Base-by-base conservation (phyloP, 164 flowering plant species). In the Aristolochia fimbriata region DNA sequence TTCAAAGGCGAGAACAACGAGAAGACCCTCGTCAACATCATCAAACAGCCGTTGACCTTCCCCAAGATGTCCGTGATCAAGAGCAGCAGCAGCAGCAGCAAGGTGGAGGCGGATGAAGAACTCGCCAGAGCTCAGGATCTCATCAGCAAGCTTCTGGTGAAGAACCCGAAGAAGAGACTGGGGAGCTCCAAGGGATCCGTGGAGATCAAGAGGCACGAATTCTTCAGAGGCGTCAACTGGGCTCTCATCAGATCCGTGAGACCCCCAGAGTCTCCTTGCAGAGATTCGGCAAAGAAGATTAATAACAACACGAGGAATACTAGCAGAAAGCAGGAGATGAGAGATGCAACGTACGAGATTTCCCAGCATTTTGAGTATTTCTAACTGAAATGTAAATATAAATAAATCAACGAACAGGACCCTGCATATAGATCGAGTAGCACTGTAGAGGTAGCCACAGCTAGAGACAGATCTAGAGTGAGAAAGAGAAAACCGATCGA, bases 141-240 rank as follows among this genome's bases (percentile, higher is more conserved):
- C 0, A 86, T 91, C 24, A 72, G 77, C 57, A 81, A 70, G 74
- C 77, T 88, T 0, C 49, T 91, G 41, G 81, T 84, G 70, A 91
- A 91, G 78, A 86, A 86, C 48, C 96, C 96, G 0, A 80, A 77
- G 77, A 91, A 76, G 75, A 84, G 97, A 65, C 64, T 88, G 23
- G 97, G 96, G 27, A 78, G 85, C 67, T 30, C 70, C n/a, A 81
- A 77, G 63, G 97, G 96, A 3, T 77, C 96, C 0, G 75, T 79
- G 24, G 97, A 91, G 80, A 86, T 91, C 54, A 91, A 88, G 68
- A 72, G 80, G 63, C 93, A 91, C 68, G 91, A 78, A 62, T 88
- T 91, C 71, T 91, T 91, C 67, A 84, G 80, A 51, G 93, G 89
- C 25, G 85, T 91, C 47, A 91, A 88, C 62, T 91, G 96, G 96